Conservation (phyloP, 352 stramenopile genomes). For the Pythium guiyangense region DNA sequence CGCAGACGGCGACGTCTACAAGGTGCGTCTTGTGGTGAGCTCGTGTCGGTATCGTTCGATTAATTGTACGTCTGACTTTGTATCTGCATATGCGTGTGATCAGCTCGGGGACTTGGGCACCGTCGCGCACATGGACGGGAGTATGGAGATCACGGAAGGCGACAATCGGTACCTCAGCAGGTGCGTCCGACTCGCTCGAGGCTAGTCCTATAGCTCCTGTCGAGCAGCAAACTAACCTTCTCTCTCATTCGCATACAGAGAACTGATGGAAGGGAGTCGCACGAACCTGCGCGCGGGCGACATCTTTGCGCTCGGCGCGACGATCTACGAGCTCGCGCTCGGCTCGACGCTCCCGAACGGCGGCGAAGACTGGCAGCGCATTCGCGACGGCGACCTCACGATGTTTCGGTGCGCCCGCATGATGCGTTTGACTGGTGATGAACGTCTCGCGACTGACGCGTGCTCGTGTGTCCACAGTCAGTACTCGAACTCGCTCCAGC, state of each 20-base stretch:
- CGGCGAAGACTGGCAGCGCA: slow-evolving; percentile 84
- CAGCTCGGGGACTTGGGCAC: slow-evolving; percentile 76
- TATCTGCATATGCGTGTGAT: neutral
- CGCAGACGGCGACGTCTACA: slow-evolving; percentile 59
- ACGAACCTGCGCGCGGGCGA: slow-evolving; percentile 73
- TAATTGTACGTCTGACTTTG: neutral
- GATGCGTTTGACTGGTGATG: slow-evolving; percentile 3
- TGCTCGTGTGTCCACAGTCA: slow-evolving; percentile 28
- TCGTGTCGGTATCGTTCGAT: neutral
- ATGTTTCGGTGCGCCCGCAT: slow-evolving; percentile 60
- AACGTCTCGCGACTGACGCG: slow-evolving; percentile 4
- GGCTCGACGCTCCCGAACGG: slow-evolving; percentile 58
- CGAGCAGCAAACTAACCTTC: too few relatives aligned
- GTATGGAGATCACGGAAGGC: slow-evolving; percentile 83
- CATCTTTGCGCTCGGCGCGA: slow-evolving; percentile 82
- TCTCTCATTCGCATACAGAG: slow-evolving; percentile 24
- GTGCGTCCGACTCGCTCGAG: slow-evolving; percentile 16
- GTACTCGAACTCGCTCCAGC: slow-evolving; percentile 86
- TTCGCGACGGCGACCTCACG: slow-evolving; percentile 75
- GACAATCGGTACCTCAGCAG: slow-evolving; percentile 85
- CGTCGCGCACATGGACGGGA: slow-evolving; percentile 71
- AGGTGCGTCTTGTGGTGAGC: slow-evolving; percentile 23
- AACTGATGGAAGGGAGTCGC: slow-evolving; percentile 75
- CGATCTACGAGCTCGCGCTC: slow-evolving; percentile 79
- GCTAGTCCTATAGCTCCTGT: too few relatives aligned